Evolutionary conservation across 192 early-diverging fungal species (phyloP), one percentile per base, ranked within the genome.

Genomic region (Radiomyces spectabilis): DNA sequence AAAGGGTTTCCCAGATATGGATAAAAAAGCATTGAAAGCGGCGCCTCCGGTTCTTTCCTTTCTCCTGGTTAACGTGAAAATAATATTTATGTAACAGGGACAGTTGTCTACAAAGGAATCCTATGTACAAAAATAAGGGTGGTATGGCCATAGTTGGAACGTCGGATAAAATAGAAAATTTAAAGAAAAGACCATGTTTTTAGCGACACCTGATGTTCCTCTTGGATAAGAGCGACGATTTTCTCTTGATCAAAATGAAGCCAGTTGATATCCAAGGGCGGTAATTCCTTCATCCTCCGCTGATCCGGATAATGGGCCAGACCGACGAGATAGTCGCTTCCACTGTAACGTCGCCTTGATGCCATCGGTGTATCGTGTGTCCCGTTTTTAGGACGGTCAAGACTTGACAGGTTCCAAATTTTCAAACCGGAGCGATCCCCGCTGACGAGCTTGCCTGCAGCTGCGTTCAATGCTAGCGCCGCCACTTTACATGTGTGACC

Each of bases 401-500:
- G 15, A 22, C 49, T 47, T 15, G 35, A 45, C 5, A 76, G 56
- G 41, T 74, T 61, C 77, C 77, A 79, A 9, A 79, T 52, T 32
- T 72, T 74, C 15, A 77, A 61, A n/a, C 72, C 65, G 10, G 63
- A 41, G 39, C 74, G 53, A 49, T 68, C 63, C 8, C 65, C 71
- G 39, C 72, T 71, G 15, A 71, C 71, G 5, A 79, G 41, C 12
- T 66, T 35, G 45, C 65, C 58, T 10, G 53, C 51, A 15, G 26
- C 29, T n/a, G 22, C 56, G 39, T 77, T 68, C n/a, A 79, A 26
- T 7, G 74, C 72, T n/a, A 79, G 52, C n/a, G 68, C 63, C 29
- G 45, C 67, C 1, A 79, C 77, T 8, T 60, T 64, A 26, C 68
- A 70, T 3, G 72, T 61, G 49, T 71, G 72, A 0, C 72, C 75